These are phyloP conservation scores for Amanita muscaria DNA, from an alignment of 768 basidiomycete genomes.

Conservation along the genomic window DNA sequence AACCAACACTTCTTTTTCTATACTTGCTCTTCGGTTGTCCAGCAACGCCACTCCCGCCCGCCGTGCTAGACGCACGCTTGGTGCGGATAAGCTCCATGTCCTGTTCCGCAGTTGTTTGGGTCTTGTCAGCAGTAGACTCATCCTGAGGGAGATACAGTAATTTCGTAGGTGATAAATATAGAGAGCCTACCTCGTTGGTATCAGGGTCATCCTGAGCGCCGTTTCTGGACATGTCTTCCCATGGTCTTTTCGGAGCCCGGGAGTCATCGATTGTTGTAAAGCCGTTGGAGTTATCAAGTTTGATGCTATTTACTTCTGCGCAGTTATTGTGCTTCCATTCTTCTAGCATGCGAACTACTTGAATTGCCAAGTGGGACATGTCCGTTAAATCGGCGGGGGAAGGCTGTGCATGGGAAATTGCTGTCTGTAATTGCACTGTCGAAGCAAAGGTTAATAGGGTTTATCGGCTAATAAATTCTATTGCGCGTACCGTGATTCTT, in stretches of 20 bases:
- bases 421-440: conserved; percentile 38
- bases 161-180: background rate
- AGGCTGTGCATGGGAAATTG: conserved; percentile 43
- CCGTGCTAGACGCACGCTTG: conserved; percentile 67
- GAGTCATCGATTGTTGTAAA: conserved; percentile 36
- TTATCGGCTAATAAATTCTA: conserved; percentile 1
- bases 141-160: background rate
- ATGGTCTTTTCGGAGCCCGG: conserved; percentile 68
- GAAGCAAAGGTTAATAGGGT: conserved; percentile 8
- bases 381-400: conserved; percentile 48
- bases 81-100: conserved; percentile 82
- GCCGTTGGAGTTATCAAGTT: conserved; percentile 17
- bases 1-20: conserved; percentile 74
- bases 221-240: conserved; percentile 63
- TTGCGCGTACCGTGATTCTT: conserved; percentile 49
- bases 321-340: conserved; percentile 39
- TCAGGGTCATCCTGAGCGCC: conserved; percentile 23
- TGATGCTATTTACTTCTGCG: conserved; percentile 27
- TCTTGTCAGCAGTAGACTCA: conserved; percentile 19
- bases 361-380: conserved; percentile 58
- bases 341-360: conserved; percentile 63
- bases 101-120: conserved; percentile 63
- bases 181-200: conserved; percentile 26
- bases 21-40: conserved; percentile 73
- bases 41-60: conserved; percentile 38